Evolutionary conservation across 148 eudicot species (phyloP).

Genomic region (Vaccinium myrtillus): DNA sequence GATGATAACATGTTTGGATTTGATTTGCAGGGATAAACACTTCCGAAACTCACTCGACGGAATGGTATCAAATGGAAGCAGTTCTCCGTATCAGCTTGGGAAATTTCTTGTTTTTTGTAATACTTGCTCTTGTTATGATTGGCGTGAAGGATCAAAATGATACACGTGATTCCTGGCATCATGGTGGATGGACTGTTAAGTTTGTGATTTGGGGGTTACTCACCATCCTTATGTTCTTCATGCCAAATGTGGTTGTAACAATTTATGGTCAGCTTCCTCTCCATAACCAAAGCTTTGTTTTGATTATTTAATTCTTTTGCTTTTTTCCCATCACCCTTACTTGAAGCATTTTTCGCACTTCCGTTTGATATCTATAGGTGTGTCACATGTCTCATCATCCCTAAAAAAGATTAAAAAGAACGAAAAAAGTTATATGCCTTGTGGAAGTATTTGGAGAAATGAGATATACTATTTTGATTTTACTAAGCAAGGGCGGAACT

Average conservation of each 20-base stretch:
- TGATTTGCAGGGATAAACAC: conserved; percentile 70
- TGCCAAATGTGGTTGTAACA: conserved; percentile 67
- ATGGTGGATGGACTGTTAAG: conserved; percentile 94
- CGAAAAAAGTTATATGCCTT: neutral
- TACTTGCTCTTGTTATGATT: conserved; percentile 81
- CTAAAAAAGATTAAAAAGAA: neutral
- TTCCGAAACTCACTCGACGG: conserved; percentile 49
- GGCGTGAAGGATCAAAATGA: conserved; percentile 97
- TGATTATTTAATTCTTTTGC: neutral
- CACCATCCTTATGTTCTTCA: conserved; percentile 68
- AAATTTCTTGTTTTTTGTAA: conserved; percentile 74
- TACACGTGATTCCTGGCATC: conserved; percentile 90
- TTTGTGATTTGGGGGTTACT: conserved; percentile 80
- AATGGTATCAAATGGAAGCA: conserved; percentile 74
- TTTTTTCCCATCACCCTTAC: neutral
- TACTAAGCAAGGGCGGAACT: neutral
- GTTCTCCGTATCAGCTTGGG: conserved; percentile 98
- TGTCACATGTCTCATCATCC: neutral
- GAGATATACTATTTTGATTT: neutral
- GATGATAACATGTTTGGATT: conserved; percentile 3
- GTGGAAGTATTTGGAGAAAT: neutral
- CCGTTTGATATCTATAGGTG: neutral
- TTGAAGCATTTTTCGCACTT: neutral
- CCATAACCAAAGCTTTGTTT: neutral
- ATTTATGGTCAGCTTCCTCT: conserved; percentile 67